These are phyloP conservation scores for Alternaria gansuensis DNA, from an alignment of 2,329 filamentous ascomycete genomes.

Conservation along the genomic window DNA sequence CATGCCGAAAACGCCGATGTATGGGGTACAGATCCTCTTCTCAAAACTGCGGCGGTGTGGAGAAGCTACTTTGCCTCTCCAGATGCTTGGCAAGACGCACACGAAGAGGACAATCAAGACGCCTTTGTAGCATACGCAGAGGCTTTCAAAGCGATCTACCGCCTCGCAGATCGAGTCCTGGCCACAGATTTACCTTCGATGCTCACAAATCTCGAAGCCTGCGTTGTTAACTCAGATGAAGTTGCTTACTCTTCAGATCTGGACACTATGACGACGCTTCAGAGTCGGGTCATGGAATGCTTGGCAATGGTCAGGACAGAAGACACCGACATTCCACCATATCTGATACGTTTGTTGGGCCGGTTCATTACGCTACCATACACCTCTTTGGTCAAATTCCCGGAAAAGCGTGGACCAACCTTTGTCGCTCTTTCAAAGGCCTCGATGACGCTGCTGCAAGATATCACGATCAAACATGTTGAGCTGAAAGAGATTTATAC, in stretches of 20 bases:
- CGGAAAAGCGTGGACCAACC: slow-evolving; percentile 67
- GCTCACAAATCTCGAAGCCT: slow-evolving; percentile 73
- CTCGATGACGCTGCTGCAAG: slow-evolving; percentile 75
- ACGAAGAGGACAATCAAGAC: slow-evolving; percentile 70
- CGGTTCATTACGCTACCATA: slow-evolving; percentile 78
- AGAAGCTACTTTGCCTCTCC: slow-evolving; percentile 45
- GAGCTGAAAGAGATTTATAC: slow-evolving; percentile 73
- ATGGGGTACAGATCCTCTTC: slow-evolving; percentile 39
- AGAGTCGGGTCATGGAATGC: slow-evolving; percentile 73
- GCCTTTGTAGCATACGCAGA: slow-evolving; percentile 86
- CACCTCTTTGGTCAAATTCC: slow-evolving; percentile 39
- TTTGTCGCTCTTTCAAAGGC: slow-evolving; percentile 90
- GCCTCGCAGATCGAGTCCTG: slow-evolving; percentile 72
- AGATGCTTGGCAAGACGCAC: slow-evolving; percentile 31
- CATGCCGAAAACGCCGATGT: slow-evolving; percentile 34
- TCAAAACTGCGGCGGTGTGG: slow-evolving; percentile 50
- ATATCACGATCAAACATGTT: slow-evolving; percentile 67
- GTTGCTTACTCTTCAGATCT: slow-evolving; percentile 75
- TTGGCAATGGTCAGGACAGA: slow-evolving; percentile 74
- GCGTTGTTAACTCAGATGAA: slow-evolving; percentile 74
- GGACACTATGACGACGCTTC: slow-evolving; percentile 76
- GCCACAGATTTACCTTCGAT: slow-evolving; percentile 70
- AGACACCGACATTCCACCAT: slow-evolving; percentile 69
- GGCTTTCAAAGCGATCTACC: slow-evolving; percentile 79
- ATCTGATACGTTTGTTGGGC: slow-evolving; percentile 74